phyloP scores from a whole-genome alignment of 2,329 filamentous ascomycete species.

The Apiospora koreana region DNA sequence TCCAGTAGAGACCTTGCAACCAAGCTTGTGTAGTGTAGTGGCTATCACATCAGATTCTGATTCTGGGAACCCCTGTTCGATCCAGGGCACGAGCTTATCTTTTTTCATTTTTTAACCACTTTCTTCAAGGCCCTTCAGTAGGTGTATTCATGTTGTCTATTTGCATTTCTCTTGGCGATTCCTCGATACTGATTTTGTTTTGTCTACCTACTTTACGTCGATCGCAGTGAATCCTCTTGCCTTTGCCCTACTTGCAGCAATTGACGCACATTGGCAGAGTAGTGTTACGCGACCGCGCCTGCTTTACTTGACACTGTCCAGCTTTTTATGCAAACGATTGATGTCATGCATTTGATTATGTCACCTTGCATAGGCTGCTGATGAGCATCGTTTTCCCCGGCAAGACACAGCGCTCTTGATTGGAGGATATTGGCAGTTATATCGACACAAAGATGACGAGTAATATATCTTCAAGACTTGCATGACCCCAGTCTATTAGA shows the following conservation, averaged over 20 bases:
- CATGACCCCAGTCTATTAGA: not conserved
- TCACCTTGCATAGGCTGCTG: not conserved
- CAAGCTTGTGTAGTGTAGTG: constrained; percentile 8
- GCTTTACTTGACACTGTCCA: not conserved
- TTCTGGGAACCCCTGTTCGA: constrained; percentile 7
- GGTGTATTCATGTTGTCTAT: not conserved
- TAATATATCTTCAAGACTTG: not conserved
- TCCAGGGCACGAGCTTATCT: not conserved
- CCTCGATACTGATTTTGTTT: no score
- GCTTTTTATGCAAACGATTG: not conserved
- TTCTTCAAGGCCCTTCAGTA: not conserved
- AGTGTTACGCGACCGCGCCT: not conserved
- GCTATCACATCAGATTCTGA: constrained; percentile 8
- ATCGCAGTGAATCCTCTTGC: no score
- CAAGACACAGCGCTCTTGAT: not conserved
- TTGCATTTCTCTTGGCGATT: no score
- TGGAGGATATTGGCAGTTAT: not conserved
- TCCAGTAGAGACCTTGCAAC: no score
- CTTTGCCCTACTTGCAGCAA: not conserved
- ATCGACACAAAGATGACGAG: not conserved
- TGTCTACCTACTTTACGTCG: no score
- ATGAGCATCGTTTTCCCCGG: not conserved
- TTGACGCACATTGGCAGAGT: not conserved
- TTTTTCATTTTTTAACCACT: not conserved
- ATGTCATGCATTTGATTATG: not conserved